A percentile compares a stretch with the other conserved stretches of the same genome.
Conservation (phyloP, 768 basidiomycete species). For the Boletus rubroflammeus region DNA sequence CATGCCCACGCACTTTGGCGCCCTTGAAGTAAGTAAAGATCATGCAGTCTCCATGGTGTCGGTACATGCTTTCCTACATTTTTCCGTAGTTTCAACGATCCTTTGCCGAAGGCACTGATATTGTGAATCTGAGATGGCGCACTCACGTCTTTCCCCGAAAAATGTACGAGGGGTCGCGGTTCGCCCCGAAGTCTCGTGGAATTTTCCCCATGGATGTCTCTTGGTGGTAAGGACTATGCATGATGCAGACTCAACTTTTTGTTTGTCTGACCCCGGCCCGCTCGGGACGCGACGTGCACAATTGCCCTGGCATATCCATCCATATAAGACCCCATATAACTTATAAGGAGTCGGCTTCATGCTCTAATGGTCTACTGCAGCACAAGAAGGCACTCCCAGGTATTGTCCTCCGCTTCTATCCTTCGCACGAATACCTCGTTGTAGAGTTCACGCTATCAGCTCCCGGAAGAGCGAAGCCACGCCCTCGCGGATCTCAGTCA, state of each 20-base stretch:
- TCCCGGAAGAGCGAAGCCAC: neutral
- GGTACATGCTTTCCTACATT: neutral
- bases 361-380: neutral
- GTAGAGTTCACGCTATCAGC: neutral
- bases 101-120: neutral
- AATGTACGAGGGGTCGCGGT: no score
- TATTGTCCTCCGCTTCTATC: neutral
- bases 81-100: neutral
- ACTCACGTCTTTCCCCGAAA: neutral
- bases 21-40: neutral
- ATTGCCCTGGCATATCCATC: neutral
- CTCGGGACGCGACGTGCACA: neutral
- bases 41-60: neutral
- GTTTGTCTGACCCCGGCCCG: neutral
- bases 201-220: neutral
- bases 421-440: neutral
- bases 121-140: neutral
- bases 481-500: neutral
- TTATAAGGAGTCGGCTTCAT: neutral
- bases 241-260: neutral
- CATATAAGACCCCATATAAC: no score
- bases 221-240: neutral
- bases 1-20: no score
- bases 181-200: neutral
- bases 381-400: neutral